Evolutionary conservation across 495 filamentous ascomycete genomes (phyloP), one percentile per base, ranked within the genome.

Genomic region (Viridothelium virens): DNA sequence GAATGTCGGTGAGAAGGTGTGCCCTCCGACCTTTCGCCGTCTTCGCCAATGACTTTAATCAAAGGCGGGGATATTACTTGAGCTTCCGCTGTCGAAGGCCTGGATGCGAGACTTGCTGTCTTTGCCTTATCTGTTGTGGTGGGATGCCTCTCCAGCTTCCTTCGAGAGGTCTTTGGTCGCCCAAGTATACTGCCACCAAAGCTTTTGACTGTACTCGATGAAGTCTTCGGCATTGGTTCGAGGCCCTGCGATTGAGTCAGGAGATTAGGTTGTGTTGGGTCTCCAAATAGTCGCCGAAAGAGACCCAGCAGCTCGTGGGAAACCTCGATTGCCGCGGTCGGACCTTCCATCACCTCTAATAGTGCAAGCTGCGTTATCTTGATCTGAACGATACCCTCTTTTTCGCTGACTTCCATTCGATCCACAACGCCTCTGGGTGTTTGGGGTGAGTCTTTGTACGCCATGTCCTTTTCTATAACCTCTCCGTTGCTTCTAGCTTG

Each of bases 361-460:
- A 98, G 84, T 3, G 90, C 83, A 66, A 98, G 80, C 70, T 96
- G 91, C 7, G 92, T 96, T 85, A 98, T 96, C 72, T 93, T 95
- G 38, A 96, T 83, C 74, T 97, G 89, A 33, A 98, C 75, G 36
- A 97, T 88, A 25, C 83, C 81, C 71, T 90, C 89, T 70, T 89
- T 93, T 71, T 96, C 91, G 46, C 85, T 85, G 65, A 83, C 82
- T 62, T 87, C 85, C 81, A 96, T 86, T 65, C 87, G 84, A 66
- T 89, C 86, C 10, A 92, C 84, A 31, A 89, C 70, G 5, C 84
- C 85, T 36, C 56, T 76, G 78, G 66, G 36, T 2, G 33, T 63
- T 12, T 6, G 61, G 3, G 50, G n/a, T 37, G 63, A 37, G 10
- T 63, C 25, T 56, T 39, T 14, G 31, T 41, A 63, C 41, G 61